Conservation (phyloP, 2,329 filamentous ascomycete species). For the Penicillium aurantiogriseum region DNA sequence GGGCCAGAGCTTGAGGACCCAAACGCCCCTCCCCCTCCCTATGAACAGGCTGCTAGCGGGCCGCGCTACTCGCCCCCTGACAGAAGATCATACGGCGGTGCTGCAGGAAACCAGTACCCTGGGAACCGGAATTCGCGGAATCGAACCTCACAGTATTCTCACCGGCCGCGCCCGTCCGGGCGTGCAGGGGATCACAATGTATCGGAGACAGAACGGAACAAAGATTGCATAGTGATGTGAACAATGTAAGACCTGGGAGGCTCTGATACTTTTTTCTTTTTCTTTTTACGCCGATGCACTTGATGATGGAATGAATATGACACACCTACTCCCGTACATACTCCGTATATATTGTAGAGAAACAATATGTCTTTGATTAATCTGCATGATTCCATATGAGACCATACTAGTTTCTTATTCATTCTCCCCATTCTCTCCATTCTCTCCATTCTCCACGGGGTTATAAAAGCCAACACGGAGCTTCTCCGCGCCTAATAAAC, state of each 20-base stretch:
- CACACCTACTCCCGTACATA: background rate
- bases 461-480: slow-evolving; percentile 14
- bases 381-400: background rate
- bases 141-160: slow-evolving; percentile 4
- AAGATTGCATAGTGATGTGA: slow-evolving; percentile 48
- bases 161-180: background rate
- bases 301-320: slow-evolving; percentile 16
- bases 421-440: slow-evolving; percentile 8
- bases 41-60: slow-evolving; percentile 62
- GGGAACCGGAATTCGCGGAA: slow-evolving; percentile 16
- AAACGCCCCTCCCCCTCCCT: slow-evolving; percentile 59
- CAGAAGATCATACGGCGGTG: slow-evolving; percentile 37
- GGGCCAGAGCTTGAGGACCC: slow-evolving; percentile 44
- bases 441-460: slow-evolving; percentile 17
- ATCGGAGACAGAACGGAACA: slow-evolving; percentile 35
- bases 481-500: slow-evolving; percentile 5
- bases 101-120: slow-evolving; percentile 21
- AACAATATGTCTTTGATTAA: background rate
- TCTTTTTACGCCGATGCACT: background rate
- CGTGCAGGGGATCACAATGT: slow-evolving; percentile 1
- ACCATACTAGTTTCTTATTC: background rate
- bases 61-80: slow-evolving; percentile 55
- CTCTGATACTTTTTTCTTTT: background rate
- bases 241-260: background rate
- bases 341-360: background rate